Evolutionary conservation across 257 asterid species (phyloP).

Genomic region (Eustoma russellianum): DNA sequence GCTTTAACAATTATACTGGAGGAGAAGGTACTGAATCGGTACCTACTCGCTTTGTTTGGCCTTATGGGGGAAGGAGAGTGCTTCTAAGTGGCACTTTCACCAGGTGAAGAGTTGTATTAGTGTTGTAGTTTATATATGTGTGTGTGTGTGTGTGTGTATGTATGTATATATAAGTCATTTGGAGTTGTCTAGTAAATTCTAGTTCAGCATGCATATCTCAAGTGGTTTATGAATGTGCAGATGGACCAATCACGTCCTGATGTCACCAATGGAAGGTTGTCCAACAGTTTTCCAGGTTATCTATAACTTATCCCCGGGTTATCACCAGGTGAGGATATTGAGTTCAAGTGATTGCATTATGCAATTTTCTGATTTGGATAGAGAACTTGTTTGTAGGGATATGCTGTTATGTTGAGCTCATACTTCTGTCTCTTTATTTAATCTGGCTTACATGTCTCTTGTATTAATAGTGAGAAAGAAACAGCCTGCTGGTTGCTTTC

Average conservation of each 20-base stretch:
- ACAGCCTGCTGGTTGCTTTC: neutral
- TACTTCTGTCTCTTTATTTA: too few relatives aligned
- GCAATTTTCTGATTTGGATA: too few relatives aligned
- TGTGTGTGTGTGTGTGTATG: conserved; percentile 4
- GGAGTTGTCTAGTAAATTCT: neutral
- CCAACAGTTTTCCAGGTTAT: conserved; percentile 65
- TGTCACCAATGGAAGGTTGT: conserved; percentile 70
- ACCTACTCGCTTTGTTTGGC: conserved; percentile 65
- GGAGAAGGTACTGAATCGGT: conserved; percentile 28
- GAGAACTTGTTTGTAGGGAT: neutral
- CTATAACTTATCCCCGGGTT: conserved; percentile 47
- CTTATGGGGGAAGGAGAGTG: conserved; percentile 63
- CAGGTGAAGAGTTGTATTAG: conserved; percentile 32
- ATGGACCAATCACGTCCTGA: conserved; percentile 52
- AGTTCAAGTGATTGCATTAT: neutral
- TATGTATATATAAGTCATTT: too few relatives aligned
- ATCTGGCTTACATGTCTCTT: too few relatives aligned
- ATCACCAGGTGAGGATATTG: conserved; percentile 47
- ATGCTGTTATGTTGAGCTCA: too few relatives aligned
- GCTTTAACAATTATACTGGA: conserved; percentile 23
- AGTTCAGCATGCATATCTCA: neutral
- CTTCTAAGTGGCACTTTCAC: conserved; percentile 58
- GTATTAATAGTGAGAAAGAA: too few relatives aligned
- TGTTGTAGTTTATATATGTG: conserved; percentile 5
- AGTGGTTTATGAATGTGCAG: conserved; percentile 20